A percentile compares a stretch with the other conserved stretches of the same genome.
Evolutionary conservation across 1,284 basidiomycete species (phyloP).

Genomic region (Cryptococcus sp.): DNA sequence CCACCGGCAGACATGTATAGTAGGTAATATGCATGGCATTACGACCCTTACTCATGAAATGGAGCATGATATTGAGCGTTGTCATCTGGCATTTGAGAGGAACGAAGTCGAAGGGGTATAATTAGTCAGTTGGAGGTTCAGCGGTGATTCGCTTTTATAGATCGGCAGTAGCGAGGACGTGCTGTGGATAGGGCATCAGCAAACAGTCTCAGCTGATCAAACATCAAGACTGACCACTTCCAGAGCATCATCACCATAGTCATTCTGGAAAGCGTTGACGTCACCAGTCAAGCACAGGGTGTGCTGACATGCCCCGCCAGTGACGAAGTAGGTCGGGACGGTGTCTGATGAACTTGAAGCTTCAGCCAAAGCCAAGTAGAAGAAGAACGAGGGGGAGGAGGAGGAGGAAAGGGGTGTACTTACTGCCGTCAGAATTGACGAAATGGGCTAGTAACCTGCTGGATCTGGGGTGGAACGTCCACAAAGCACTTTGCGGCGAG

Average conservation of each 20-base stretch:
- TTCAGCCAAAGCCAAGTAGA: background rate
- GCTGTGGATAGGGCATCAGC: background rate
- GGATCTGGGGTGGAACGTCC: constrained; percentile 14
- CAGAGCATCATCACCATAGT: constrained; percentile 19
- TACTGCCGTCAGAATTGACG: constrained; percentile 21
- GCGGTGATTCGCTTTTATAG: background rate
- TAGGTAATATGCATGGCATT: no score
- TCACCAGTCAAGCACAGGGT: constrained; percentile 28
- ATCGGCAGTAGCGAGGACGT: constrained; percentile 13
- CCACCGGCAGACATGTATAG: no score
- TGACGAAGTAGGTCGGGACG: constrained; percentile 28
- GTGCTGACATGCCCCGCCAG: constrained; percentile 28
- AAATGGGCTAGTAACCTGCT: constrained; percentile 19
- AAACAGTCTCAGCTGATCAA: background rate
- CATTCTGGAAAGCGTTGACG: constrained; percentile 23
- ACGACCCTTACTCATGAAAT: no score
- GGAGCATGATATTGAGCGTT: no score
- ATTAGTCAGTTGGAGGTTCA: background rate
- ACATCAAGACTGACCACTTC: constrained; percentile 23
- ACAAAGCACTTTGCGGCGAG: constrained; percentile 16
- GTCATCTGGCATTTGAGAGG: background rate
- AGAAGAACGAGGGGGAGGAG: background rate
- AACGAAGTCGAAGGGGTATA: constrained; percentile 1
- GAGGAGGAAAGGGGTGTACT: constrained; percentile 1
- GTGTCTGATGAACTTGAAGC: constrained; percentile 6